These are phyloP conservation scores for Apiospora arundinis DNA, from an alignment of 2,329 filamentous ascomycete genomes.

Conservation along the genomic window DNA sequence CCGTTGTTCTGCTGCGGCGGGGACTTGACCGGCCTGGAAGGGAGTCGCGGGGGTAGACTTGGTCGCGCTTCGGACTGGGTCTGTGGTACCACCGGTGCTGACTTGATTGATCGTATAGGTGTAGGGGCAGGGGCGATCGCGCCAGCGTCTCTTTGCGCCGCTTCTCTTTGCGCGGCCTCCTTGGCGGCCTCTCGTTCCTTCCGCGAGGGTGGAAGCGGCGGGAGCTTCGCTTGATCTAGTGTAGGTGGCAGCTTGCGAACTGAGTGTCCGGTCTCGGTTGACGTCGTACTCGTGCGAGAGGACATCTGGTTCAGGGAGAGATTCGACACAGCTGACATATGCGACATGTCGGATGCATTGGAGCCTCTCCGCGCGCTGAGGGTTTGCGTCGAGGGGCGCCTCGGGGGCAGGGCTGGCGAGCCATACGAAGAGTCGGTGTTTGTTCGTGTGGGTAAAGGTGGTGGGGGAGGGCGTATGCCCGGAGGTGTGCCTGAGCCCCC, in stretches of 20 bases:
- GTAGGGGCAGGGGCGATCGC: slow-evolving; percentile 32
- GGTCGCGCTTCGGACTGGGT: slow-evolving; percentile 43
- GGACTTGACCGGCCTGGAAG: slow-evolving; percentile 53
- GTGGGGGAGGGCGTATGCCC: slow-evolving; percentile 39
- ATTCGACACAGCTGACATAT: slow-evolving; percentile 59
- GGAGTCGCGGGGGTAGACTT: slow-evolving; percentile 56
- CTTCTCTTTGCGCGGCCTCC: slow-evolving; percentile 43
- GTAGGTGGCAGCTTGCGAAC: slow-evolving; percentile 58
- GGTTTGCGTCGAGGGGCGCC: slow-evolving; percentile 53
- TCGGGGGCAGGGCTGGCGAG: slow-evolving; percentile 58
- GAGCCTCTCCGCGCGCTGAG: slow-evolving; percentile 58
- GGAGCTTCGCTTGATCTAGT: slow-evolving; percentile 62
- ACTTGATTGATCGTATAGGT: slow-evolving; percentile 45
- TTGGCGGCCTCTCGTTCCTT: slow-evolving; percentile 57
- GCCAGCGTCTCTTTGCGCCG: slow-evolving; percentile 41
- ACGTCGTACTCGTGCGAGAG: slow-evolving; percentile 56
- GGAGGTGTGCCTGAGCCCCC: slow-evolving; percentile 23
- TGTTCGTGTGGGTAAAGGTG: slow-evolving; percentile 46
- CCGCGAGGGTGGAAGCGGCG: slow-evolving; percentile 61
- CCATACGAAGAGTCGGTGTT: slow-evolving; percentile 46
- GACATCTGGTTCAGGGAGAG: slow-evolving; percentile 55
- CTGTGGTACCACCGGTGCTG: slow-evolving; percentile 44
- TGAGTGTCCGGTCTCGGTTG: slow-evolving; percentile 45
- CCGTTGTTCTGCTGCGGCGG: slow-evolving; percentile 34
- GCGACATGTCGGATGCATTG: slow-evolving; percentile 63